Percentiles rank a stretch among this genome's conserved stretches.
phyloP scores from a whole-genome alignment of 257 asterid species.

The Solanum habrochaites region DNA sequence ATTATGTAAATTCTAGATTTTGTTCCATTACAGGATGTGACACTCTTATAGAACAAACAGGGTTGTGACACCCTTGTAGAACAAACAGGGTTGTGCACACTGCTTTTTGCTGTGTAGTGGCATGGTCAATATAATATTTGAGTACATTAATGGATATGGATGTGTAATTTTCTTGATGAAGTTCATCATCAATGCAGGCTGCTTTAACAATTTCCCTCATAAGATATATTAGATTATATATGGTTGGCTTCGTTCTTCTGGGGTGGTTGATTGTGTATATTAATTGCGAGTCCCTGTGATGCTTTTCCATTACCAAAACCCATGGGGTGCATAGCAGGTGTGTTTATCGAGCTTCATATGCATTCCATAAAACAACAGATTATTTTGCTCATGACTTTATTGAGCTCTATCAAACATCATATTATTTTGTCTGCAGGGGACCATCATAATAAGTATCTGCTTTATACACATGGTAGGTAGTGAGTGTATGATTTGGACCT shows the following conservation, averaged over 20 bases:
- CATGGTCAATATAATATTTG: neutral
- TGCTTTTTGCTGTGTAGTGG: neutral
- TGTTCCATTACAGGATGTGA: neutral
- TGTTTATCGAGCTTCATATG: neutral
- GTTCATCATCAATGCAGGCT: neutral
- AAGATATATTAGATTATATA: neutral
- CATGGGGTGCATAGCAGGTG: neutral
- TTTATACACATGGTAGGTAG: neutral
- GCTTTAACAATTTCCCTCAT: neutral
- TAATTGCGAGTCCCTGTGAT: neutral
- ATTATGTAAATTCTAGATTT: neutral
- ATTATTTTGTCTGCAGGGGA: neutral
- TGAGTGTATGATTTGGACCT: neutral
- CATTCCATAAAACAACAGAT: neutral
- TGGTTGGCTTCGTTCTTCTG: neutral
- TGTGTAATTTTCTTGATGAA: neutral
- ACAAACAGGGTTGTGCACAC: neutral
- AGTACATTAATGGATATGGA: neutral
- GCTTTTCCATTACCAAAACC: neutral
- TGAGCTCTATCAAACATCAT: neutral
- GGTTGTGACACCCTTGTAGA: neutral
- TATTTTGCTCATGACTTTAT: neutral
- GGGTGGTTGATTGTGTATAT: neutral
- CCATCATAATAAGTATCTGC: neutral
- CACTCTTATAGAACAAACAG: neutral